A percentile compares a stretch with the other conserved stretches of the same genome.
These are phyloP conservation scores for Pulveroboletus sp. DNA, from an alignment of 768 basidiomycete species.

Conservation along the genomic window DNA sequence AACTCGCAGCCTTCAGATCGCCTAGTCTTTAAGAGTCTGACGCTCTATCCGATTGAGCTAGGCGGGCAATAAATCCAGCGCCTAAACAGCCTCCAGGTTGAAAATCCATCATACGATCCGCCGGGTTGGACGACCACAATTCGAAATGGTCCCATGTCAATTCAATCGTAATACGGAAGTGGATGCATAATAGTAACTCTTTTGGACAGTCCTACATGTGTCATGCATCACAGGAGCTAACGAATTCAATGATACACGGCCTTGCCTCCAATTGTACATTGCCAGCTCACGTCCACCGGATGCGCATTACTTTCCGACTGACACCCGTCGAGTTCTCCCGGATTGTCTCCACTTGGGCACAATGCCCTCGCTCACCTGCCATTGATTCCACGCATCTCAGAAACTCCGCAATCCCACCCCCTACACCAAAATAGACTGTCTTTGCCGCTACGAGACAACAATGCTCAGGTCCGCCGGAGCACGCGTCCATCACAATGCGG, in stretches of 20 bases:
- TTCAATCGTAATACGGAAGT: no score
- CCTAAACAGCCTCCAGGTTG: no score
- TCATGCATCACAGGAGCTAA: no score
- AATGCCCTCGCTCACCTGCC: background rate
- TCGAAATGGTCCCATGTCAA: no score
- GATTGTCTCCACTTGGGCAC: slow-evolving; percentile 51
- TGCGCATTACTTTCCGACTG: slow-evolving; percentile 63
- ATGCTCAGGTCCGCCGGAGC: slow-evolving; percentile 18
- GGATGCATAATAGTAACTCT: no score
- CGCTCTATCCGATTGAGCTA: slow-evolving; percentile 68
- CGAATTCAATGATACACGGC: no score
- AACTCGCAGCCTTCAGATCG: slow-evolving; percentile 61
- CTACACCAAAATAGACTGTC: slow-evolving; percentile 92
- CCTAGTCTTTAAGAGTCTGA: slow-evolving; percentile 52
- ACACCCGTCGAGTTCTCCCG: slow-evolving; percentile 69
- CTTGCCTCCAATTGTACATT: no score
- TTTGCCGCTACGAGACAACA: slow-evolving; percentile 85
- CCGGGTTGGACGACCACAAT: no score
- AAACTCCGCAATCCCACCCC: slow-evolving; percentile 81
- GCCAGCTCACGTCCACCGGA: slow-evolving; percentile 43
- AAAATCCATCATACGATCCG: no score
- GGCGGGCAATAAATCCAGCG: slow-evolving; percentile 43
- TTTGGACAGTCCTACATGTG: no score
- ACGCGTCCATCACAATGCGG: slow-evolving; percentile 43
- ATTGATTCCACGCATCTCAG: slow-evolving; percentile 41